These are phyloP conservation scores for Eucalyptus camaldulensis DNA, from an alignment of 345 rosid genomes.

Conservation along the genomic window DNA sequence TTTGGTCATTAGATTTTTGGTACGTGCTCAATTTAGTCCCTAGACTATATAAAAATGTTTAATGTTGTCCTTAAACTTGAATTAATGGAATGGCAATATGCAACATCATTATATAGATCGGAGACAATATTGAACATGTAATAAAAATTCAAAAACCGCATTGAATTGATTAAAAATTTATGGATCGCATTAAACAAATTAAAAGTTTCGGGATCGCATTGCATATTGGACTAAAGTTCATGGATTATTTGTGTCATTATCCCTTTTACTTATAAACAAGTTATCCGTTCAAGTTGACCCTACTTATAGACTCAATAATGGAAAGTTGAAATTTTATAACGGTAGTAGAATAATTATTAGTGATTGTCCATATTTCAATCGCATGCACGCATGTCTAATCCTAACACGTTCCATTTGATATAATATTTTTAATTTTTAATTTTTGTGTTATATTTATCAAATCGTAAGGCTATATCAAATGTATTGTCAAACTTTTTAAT, in stretches of 20 bases:
- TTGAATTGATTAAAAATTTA: too few species aligned
- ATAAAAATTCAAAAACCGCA: too few species aligned
- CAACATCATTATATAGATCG: too few species aligned
- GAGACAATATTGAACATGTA: too few species aligned
- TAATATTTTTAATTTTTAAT: not conserved
- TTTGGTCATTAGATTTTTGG: not conserved
- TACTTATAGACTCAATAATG: not conserved
- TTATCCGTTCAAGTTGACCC: not conserved
- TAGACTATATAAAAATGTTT: too few species aligned
- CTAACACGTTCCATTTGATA: not conserved
- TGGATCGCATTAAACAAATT: fast-evolving
- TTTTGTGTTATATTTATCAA: not conserved
- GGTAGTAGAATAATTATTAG: not conserved
- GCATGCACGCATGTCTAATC: not conserved
- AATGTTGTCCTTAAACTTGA: not conserved
- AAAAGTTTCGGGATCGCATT: not conserved
- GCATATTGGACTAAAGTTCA: not conserved
- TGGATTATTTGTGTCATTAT: too few species aligned
- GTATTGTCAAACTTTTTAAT: not conserved
- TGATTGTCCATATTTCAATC: not conserved
- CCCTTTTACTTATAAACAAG: not conserved
- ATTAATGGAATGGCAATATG: not conserved
- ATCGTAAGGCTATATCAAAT: not conserved
- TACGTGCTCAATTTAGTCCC: not conserved
- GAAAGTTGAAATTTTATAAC: not conserved